Evolutionary conservation across 2,329 filamentous ascomycete genomes (phyloP), one percentile per base, ranked within the genome.

Genomic region (Paraphoma chrysanthemicola): DNA sequence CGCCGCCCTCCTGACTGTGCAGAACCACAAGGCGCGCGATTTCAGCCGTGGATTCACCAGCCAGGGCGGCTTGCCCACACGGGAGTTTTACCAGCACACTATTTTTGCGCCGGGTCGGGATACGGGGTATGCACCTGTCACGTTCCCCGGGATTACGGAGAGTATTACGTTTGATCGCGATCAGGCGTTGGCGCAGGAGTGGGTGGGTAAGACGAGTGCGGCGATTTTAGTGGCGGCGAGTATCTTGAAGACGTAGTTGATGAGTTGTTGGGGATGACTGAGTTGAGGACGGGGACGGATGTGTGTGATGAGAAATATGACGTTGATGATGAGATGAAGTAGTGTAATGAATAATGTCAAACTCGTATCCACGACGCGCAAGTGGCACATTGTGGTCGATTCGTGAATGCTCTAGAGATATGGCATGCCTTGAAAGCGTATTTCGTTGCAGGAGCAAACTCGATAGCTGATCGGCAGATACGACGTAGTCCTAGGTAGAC

Each of bases 101-200:
- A 74, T 82, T 17, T 81, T 80, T 54, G 80, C 81, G 7, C 81
- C 81, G 5, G 80, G 81, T 0, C 53, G 81, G 14, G 75, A 78
- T 53, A 77, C 74, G 0, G 74, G 75, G 8, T 78, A 78, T 62
- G 75, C 72, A 10, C 71, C 75, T 0, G 75, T 76, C 2, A 77
- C 75, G 6, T 76, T 71, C 46, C 75, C 75, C 1, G 75, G 71
- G 38, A 71, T 78, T 36, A 77, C 75, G 5, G 75, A 78, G 58
- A 71, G 69, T 16, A 71, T 77, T 6, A 75, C 72, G 6, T 75
- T 75, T 49, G 64, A 66, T 39, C 51, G 62, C 6, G 68, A 77
- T 54, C 63, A 64, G 42, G 63, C 62, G 9, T 36, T 69, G 44
- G 74, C 75, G 51, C 59, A 69, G 49, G 67, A 74, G 51, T 77